Evolutionary conservation across 1,139 yeast genomes (phyloP), one percentile per base, ranked within the genome.

Genomic region (Debaryomyces coudertii): DNA sequence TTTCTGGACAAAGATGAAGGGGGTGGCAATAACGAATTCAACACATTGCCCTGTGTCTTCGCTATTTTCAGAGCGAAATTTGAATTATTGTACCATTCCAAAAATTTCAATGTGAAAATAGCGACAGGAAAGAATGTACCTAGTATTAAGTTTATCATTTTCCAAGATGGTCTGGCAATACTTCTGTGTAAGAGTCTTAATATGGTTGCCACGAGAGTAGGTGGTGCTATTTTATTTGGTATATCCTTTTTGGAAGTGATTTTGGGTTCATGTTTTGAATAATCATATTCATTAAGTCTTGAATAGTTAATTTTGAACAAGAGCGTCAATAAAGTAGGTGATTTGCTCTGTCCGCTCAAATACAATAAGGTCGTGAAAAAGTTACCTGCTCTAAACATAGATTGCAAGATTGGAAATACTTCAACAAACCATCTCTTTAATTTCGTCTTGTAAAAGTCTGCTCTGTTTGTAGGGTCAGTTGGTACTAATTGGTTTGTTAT

Each of bases 41-140:
- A 62, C 7, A 65, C 64, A 46, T 77, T 76, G 5, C 83, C 71
- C 46, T 76, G 77, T 42, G 75, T 78, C 53, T 79, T 80, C 8
- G 82, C 70, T 40, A 89, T 65, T 55, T 83, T 83, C 5, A 77
- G 69, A 1, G 90, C 85, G 57, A 90, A 79, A 52, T 87, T 90
- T 14, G 92, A 83, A 37, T 88, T 80, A 51, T 85, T 84, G 96
- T 97, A 92, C 98, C 98, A 92, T 63, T 93, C 98, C 44, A 90
- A 76, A 55, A 93, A 90, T 65, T 90, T 90, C 52, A 93, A 76
- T 29, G 87, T 62, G 62, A 93, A 92, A 49, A 93, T 87, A 2
- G 96, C 89, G 0, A 87, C 77, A 0, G 98, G 98, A 68, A 93
- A 82, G 27, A 87, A 72, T 1, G 80, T 80, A 25, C 79, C 83